phyloP scores from a whole-genome alignment of 2,329 filamentous ascomycete species.

The Chalaropsis thielavioides region DNA sequence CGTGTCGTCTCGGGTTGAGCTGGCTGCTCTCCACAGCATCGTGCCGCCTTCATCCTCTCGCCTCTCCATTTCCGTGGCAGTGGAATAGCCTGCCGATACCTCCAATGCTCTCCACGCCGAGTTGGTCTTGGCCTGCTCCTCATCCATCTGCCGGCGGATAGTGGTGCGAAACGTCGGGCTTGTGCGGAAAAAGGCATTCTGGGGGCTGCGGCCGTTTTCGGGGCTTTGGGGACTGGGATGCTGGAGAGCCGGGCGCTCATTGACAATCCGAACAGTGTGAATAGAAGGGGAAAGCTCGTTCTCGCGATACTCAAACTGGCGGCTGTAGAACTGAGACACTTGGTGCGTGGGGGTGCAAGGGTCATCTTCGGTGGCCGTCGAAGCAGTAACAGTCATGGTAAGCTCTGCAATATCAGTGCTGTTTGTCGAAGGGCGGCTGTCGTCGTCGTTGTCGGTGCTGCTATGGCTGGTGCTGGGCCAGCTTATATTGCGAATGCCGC shows the following conservation, averaged over 20 bases:
- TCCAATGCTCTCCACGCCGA: background rate
- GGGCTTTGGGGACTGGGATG: constrained; percentile 17
- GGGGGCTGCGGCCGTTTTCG: constrained; percentile 5
- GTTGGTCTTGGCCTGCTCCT: background rate
- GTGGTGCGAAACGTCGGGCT: constrained; percentile 15
- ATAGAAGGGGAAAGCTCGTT: constrained; percentile 13
- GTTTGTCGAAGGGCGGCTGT: constrained; percentile 9
- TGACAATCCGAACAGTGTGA: constrained; percentile 16
- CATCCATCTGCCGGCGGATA: constrained; percentile 14
- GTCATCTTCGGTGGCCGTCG: constrained; percentile 1
- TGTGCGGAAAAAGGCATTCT: constrained; percentile 15
- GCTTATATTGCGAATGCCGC: constrained; percentile 1
- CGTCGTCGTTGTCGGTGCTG: background rate
- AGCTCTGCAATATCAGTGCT: constrained; percentile 5
- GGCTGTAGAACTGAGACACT: background rate
- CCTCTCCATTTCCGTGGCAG: background rate
- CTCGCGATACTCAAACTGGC: constrained; percentile 12
- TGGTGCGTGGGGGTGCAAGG: constrained; percentile 12
- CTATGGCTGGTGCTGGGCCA: background rate
- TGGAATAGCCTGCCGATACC: background rate
- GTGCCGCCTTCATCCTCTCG: background rate
- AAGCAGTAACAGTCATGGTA: constrained; percentile 5
- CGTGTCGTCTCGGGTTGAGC: constrained; percentile 4
- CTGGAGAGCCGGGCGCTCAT: constrained; percentile 12
- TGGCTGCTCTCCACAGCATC: constrained; percentile 7